Evolutionary conservation across 495 filamentous ascomycete genomes (phyloP), one percentile per base, ranked within the genome.

Genomic region (Collariella sp.): DNA sequence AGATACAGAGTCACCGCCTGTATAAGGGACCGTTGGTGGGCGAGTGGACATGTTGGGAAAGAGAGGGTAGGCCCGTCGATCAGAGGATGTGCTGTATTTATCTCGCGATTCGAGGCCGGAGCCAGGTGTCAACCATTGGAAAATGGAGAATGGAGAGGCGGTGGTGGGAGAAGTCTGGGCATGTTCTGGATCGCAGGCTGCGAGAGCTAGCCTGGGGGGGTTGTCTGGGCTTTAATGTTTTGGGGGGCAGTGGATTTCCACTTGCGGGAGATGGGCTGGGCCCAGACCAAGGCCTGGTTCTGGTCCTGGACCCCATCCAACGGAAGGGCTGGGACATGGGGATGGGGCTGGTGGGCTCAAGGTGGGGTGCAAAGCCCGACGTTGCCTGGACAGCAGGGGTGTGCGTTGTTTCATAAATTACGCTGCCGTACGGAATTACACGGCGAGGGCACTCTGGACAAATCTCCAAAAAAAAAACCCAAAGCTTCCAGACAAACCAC

Each of bases 11-110:
- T 69, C 71, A 59, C 63, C 71, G 45, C 42, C 54, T 11, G 67
- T 57, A 56, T 73, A 75, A 31, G 66, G 64, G 11, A 63, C 58
- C 46, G 63, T 67, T 46, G 63, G 60, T 52, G 71, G 67, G 51
- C 49, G 48, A 7, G 53, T 1, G 20, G 71, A 66, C 70, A 74
- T 74, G 48, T 48, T 61, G 59, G 41, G 38, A 20, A 33, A 42
- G 38, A 26, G 15, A 35, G 22, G 36, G 16, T 16, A 22, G 26
- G 40, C 15, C 19, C 5, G 26, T 9, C 26, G 26, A 31, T 31
- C 5, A 31, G 23, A 13, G 18, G 7, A 12, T 20, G 33, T 48
- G 52, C 39, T 46, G 39, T 12, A 19, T 49, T 43, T 49, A 51
- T 51, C 19, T 50, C 18, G 38, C 46, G 18, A 36, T 43, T 45